phyloP scores from a whole-genome alignment of 2,329 filamentous ascomycete genomes.

The Fusarium palustre region DNA sequence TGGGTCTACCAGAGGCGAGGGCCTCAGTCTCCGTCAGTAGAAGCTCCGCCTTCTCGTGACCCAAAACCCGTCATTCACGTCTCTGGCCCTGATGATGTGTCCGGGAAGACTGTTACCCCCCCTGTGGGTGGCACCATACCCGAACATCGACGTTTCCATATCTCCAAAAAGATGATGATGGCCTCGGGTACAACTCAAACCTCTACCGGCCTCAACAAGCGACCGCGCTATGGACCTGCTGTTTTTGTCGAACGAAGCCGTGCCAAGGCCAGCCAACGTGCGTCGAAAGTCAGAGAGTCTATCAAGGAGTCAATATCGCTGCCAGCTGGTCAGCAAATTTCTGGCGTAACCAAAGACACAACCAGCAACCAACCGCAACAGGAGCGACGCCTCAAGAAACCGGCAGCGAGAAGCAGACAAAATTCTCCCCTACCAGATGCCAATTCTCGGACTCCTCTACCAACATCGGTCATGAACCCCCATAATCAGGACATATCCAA shows the following conservation, averaged over 20 bases:
- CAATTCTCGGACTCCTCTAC: constrained; percentile 46
- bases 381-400: constrained; percentile 51
- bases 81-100: constrained; percentile 54
- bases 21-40: constrained; percentile 41
- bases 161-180: constrained; percentile 62
- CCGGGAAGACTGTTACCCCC: constrained; percentile 19
- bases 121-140: constrained; percentile 12
- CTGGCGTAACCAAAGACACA: not conserved
- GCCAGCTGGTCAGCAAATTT: constrained; percentile 1
- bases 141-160: constrained; percentile 66
- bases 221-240: constrained; percentile 57
- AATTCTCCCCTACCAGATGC: constrained; percentile 41
- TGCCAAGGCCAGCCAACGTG: constrained; percentile 50
- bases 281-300: constrained; percentile 27
- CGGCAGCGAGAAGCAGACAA: constrained; percentile 47
- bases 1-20: constrained; percentile 68
- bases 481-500: constrained; percentile 61
- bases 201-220: constrained; percentile 55
- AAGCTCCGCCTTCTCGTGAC: constrained; percentile 40
- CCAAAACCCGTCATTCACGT: constrained; percentile 61
- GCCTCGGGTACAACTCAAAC: constrained; percentile 35
- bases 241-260: constrained; percentile 68
- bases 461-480: constrained; percentile 50
- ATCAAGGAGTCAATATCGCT: constrained; percentile 22
- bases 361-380: constrained; percentile 23